Percentiles rank a stretch among this genome's conserved stretches.
Evolutionary conservation across 1,284 basidiomycete genomes (phyloP).

Genomic region (Ustilago hordei): DNA sequence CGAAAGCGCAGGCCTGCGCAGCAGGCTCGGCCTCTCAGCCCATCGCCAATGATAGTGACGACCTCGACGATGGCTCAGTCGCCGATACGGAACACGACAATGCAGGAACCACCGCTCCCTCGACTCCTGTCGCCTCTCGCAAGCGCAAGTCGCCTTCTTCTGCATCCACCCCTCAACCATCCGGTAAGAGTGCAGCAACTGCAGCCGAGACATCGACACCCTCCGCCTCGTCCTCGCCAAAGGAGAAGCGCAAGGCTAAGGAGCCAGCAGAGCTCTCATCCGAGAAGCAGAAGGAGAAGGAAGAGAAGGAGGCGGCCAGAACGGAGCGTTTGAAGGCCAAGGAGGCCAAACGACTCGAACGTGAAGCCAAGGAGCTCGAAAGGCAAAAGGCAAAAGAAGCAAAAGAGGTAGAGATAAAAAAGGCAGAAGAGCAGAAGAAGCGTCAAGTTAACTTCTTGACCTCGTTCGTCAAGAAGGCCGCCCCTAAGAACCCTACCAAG

Average conservation of each 20-base stretch:
- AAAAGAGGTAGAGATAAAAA: constrained; percentile 70
- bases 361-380: constrained; percentile 62
- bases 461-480: constrained; percentile 60
- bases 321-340: constrained; percentile 50
- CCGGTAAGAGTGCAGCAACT: constrained; percentile 17
- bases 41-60: constrained; percentile 39
- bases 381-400: constrained; percentile 64
- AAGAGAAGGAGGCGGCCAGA: constrained; percentile 71
- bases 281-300: constrained; percentile 68
- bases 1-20: background rate
- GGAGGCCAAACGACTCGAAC: constrained; percentile 56
- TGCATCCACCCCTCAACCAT: constrained; percentile 30
- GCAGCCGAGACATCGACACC: constrained; percentile 27
- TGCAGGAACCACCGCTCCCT: constrained; percentile 12
- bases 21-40: constrained; percentile 25
- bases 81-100: constrained; percentile 30
- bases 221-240: constrained; percentile 35
- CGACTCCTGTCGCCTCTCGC: constrained; percentile 23
- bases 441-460: constrained; percentile 60
- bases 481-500: constrained; percentile 30
- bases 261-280: constrained; percentile 47
- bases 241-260: constrained; percentile 50
- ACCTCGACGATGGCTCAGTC: constrained; percentile 33
- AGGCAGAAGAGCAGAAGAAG: constrained; percentile 70
- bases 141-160: constrained; percentile 38